These are phyloP conservation scores for Phoenix dactylifera DNA, from an alignment of 176 grass and related monocot species.

Conservation along the genomic window DNA sequence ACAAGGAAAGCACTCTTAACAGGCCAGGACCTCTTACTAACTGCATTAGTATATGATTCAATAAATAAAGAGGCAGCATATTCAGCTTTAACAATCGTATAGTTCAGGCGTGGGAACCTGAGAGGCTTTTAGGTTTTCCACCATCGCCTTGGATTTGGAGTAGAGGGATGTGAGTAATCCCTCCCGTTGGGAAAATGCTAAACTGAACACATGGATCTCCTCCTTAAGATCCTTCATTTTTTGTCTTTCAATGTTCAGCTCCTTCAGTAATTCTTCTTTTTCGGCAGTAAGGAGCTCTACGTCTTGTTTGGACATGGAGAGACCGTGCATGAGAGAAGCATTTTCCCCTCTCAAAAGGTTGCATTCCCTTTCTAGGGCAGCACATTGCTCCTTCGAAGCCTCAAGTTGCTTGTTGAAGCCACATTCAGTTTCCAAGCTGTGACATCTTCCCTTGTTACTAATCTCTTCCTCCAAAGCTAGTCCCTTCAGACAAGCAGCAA, in stretches of 20 bases:
- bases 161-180: slow-evolving; percentile 53
- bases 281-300: slow-evolving; percentile 20
- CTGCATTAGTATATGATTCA: neutral
- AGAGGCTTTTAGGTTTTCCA: slow-evolving; percentile 48
- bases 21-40: neutral
- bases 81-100: slow-evolving; percentile 5
- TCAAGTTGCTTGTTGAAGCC: slow-evolving; percentile 31
- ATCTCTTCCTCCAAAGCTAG: slow-evolving; percentile 25
- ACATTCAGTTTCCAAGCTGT: slow-evolving; percentile 38
- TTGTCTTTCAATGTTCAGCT: slow-evolving; percentile 24
- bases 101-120: slow-evolving; percentile 20
- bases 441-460: slow-evolving; percentile 13
- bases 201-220: slow-evolving; percentile 52
- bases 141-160: slow-evolving; percentile 67
- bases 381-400: slow-evolving; percentile 30
- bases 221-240: slow-evolving; percentile 58
- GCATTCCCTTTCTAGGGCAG: slow-evolving; percentile 36
- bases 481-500: slow-evolving; percentile 22
- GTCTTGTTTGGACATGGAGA: slow-evolving; percentile 34
- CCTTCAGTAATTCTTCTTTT: slow-evolving; percentile 36
- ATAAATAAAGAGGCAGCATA: neutral
- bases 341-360: slow-evolving; percentile 37
- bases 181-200: slow-evolving; percentile 43
- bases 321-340: slow-evolving; percentile 24
- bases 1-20: slow-evolving; percentile 1